These are phyloP conservation scores for Haplosporangium sp. DNA, from an alignment of 371 early-diverging fungal genomes.

Conservation along the genomic window DNA sequence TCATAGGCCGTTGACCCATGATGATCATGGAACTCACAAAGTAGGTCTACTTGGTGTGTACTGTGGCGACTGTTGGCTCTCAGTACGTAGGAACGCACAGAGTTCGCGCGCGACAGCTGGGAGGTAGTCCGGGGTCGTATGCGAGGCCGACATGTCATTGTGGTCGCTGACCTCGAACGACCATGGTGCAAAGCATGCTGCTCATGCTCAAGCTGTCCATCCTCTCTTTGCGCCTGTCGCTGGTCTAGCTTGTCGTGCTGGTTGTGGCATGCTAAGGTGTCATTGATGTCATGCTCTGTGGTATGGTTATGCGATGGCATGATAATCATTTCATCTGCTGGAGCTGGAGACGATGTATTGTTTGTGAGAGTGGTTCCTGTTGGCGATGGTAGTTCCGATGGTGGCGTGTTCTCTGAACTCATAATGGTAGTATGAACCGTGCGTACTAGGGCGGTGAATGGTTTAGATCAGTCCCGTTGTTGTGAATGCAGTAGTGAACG, in stretches of 20 bases:
- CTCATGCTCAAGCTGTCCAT: too few relatives aligned
- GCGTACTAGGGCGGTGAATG: not conserved
- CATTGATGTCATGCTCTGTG: not conserved
- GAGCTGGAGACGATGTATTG: not conserved
- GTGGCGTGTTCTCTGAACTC: not conserved
- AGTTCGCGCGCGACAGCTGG: not conserved
- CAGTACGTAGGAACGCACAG: constrained; percentile 1
- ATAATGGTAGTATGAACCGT: not conserved
- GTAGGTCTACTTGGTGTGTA: constrained; percentile 76
- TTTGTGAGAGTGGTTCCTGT: not conserved
- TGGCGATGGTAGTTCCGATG: not conserved
- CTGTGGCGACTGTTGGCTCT: constrained; percentile 57
- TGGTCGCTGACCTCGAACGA: too few relatives aligned
- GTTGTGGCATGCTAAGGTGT: not conserved
- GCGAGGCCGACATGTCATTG: too few relatives aligned
- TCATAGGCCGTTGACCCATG: constrained; percentile 24
- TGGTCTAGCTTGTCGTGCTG: not conserved
- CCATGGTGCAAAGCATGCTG: too few relatives aligned
- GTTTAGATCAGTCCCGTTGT: not conserved
- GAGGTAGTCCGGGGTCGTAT: too few relatives aligned
- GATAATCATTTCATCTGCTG: constrained; percentile 5
- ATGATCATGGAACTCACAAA: constrained; percentile 90
- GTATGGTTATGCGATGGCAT: constrained; percentile 47
- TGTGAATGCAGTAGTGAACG: not conserved
- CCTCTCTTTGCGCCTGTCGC: not conserved